Conservation (phyloP, 352 stramenopile genomes). For the Globisporangium uncinulatum region DNA sequence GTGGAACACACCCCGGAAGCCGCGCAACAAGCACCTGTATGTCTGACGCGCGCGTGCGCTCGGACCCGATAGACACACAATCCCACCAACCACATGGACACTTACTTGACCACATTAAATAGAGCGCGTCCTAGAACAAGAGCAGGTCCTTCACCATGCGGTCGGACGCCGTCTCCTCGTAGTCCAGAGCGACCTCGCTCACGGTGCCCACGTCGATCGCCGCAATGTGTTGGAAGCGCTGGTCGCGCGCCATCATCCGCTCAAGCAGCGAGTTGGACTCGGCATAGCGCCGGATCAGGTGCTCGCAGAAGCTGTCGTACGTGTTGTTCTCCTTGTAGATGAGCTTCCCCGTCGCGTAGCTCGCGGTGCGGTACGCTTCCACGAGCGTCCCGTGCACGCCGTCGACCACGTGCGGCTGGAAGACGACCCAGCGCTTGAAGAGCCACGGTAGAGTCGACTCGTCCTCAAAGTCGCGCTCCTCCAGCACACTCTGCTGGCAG, state of each 20-base stretch:
- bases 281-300: slow-evolving; percentile 81
- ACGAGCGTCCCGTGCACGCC: slow-evolving; percentile 74
- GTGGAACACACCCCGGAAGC: slow-evolving; percentile 46
- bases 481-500: slow-evolving; percentile 80
- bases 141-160: slow-evolving; percentile 84
- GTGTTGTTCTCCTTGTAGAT: slow-evolving; percentile 89
- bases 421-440: slow-evolving; percentile 88
- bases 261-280: slow-evolving; percentile 81
- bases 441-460: slow-evolving; percentile 77
- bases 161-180: slow-evolving; percentile 68
- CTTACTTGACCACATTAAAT: slow-evolving; percentile 12
- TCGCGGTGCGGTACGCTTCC: slow-evolving; percentile 78
- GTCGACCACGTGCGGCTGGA: slow-evolving; percentile 61
- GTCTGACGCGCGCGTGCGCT: slow-evolving; percentile 26
- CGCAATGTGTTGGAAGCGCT: slow-evolving; percentile 52
- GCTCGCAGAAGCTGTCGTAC: slow-evolving; percentile 87
- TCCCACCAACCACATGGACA: slow-evolving; percentile 1
- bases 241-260: slow-evolving; percentile 77
- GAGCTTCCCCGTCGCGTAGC: slow-evolving; percentile 72
- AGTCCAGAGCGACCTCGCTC: slow-evolving; percentile 27
- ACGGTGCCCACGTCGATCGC: slow-evolving; percentile 25
- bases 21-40: slow-evolving; percentile 79
- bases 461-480: slow-evolving; percentile 80
- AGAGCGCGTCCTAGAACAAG: slow-evolving; percentile 50
- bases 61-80: not conserved